Percentiles rank a stretch among this genome's conserved stretches.
Evolutionary conservation across 1,284 basidiomycete species (phyloP).

Genomic region (Meira nashicola): DNA sequence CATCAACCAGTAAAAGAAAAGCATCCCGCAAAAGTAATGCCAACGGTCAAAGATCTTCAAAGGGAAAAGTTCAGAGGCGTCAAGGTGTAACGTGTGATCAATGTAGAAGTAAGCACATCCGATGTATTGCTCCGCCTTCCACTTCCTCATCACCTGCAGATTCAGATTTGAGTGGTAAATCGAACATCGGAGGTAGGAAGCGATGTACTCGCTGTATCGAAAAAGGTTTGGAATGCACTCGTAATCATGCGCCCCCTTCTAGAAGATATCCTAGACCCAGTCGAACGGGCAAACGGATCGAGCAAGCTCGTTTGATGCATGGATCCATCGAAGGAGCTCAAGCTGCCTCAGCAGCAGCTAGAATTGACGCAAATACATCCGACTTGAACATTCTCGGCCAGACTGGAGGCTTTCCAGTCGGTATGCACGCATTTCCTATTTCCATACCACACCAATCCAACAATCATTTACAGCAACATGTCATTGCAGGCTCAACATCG

Average conservation of each 20-base stretch:
- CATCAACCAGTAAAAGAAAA: too few species aligned
- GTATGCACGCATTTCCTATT: not conserved
- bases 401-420: not conserved
- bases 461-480: slow-evolving; percentile 14
- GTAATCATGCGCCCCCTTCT: slow-evolving; percentile 36
- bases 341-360: not conserved
- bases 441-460: not conserved
- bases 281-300: slow-evolving; percentile 48
- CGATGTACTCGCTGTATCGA: slow-evolving; percentile 29
- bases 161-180: slow-evolving; percentile 12
- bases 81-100: slow-evolving; percentile 41
- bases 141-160: too few species aligned
- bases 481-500: slow-evolving; percentile 38
- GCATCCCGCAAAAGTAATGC: too few species aligned
- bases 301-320: slow-evolving; percentile 43
- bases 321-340: slow-evolving; percentile 21
- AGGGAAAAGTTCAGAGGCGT: slow-evolving; percentile 13
- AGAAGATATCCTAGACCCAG: slow-evolving; percentile 42
- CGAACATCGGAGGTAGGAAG: slow-evolving; percentile 21
- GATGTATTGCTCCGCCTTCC: slow-evolving; percentile 21
- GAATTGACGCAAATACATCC: not conserved
- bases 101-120: slow-evolving; percentile 43
- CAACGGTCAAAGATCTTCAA: not conserved
- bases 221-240: slow-evolving; percentile 36
- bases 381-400: not conserved